Conservation (phyloP, 768 basidiomycete species). For the Rhodotorula babjevae region DNA sequence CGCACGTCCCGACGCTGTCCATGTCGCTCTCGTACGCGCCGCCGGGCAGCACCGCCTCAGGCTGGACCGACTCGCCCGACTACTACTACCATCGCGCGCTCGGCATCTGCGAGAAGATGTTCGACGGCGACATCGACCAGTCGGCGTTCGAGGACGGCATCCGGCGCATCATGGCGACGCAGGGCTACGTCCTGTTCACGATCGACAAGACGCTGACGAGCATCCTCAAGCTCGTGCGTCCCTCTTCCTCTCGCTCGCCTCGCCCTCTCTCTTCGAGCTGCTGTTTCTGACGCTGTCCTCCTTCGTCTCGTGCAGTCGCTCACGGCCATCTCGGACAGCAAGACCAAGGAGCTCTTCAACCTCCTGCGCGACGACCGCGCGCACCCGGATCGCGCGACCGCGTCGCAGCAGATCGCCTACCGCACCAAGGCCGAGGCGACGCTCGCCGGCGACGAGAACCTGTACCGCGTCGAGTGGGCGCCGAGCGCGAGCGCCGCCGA, state of each 20-base stretch:
- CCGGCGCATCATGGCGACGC: conserved; percentile 85
- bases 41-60: conserved; percentile 11
- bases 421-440: conserved; percentile 49
- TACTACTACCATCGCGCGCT: conserved; percentile 84
- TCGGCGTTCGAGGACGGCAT: conserved; percentile 90
- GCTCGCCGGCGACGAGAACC: conserved; percentile 49
- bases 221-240: conserved; percentile 80
- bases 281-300: too few species aligned
- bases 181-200: conserved; percentile 90
- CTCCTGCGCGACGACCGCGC: conserved; percentile 39
- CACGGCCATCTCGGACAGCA: conserved; percentile 73
- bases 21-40: conserved; percentile 53
- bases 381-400: conserved; percentile 39
- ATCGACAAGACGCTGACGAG: conserved; percentile 85
- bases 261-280: not conserved
- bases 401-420: conserved; percentile 50
- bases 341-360: conserved; percentile 65
- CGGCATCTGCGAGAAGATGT: conserved; percentile 85
- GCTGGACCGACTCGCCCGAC: conserved; percentile 49
- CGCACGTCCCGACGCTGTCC: conserved; percentile 57
- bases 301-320: conserved; percentile 59
- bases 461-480: conserved; percentile 52
- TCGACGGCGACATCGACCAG: conserved; percentile 88
- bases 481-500: conserved; percentile 31
- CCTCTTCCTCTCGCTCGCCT: not conserved